These are phyloP conservation scores for Picochlorum sp. DNA, from an alignment of 139 green algal genomes.

Conservation along the genomic window DNA sequence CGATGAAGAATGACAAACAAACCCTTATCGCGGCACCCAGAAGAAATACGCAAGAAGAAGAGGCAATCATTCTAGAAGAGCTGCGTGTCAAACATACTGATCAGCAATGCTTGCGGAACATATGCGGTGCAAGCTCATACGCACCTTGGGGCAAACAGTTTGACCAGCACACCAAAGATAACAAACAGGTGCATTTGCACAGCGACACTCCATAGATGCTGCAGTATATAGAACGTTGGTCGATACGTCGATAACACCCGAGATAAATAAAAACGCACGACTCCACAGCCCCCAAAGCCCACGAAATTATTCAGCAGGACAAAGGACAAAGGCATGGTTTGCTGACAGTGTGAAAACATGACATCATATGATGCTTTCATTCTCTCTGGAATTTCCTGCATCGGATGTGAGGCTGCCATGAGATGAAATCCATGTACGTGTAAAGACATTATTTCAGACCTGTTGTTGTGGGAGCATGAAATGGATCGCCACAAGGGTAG, in stretches of 20 bases:
- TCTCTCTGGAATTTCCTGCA: not conserved
- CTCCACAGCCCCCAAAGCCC: constrained; percentile 16
- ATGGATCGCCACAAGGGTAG: not conserved
- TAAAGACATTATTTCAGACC: not conserved
- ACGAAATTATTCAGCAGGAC: constrained; percentile 17
- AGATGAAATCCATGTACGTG: too few relatives aligned
- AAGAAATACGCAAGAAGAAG: not conserved
- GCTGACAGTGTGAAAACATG: constrained; percentile 3
- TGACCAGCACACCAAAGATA: not conserved
- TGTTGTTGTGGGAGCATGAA: not conserved
- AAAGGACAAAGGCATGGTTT: constrained; percentile 6
- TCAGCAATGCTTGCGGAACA: not conserved
- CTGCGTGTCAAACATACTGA: too few relatives aligned
- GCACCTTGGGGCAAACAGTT: not conserved
- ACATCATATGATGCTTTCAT: constrained; percentile 5
- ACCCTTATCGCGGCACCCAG: not conserved
- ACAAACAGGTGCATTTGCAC: constrained; percentile 15
- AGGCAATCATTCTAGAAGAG: too few relatives aligned
- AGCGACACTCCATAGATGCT: constrained; percentile 13
- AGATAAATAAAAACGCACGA: constrained; percentile 5
- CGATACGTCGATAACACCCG: too few relatives aligned
- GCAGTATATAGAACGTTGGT: not conserved
- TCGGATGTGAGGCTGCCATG: too few relatives aligned
- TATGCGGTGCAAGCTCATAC: not conserved
- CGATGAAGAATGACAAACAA: not conserved